phyloP scores from a whole-genome alignment of 768 basidiomycete species.

The Leucogyrophana mollusca region DNA sequence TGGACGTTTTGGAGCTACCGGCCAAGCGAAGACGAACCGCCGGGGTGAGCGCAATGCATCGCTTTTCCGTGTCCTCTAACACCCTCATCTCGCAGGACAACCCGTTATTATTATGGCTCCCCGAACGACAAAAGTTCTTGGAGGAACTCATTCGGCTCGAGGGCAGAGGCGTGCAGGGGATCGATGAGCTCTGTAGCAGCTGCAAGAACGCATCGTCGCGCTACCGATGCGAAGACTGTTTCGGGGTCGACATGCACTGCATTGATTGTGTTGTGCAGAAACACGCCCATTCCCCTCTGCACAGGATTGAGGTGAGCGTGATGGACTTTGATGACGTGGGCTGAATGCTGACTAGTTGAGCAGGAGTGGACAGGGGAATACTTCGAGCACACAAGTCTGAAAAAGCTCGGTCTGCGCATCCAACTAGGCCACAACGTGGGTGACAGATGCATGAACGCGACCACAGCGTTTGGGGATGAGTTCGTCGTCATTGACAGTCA shows the following conservation, averaged over 20 bases:
- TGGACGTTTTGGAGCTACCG: conserved; percentile 25
- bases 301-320: conserved; percentile 11
- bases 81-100: background rate
- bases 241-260: conserved; percentile 7
- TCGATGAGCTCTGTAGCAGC: background rate
- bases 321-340: too few relatives aligned
- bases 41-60: background rate
- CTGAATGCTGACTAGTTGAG: background rate
- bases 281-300: conserved; percentile 13
- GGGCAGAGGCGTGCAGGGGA: background rate
- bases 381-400: conserved; percentile 11
- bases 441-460: conserved; percentile 3
- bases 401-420: conserved; percentile 14
- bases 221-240: conserved; percentile 10
- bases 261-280: background rate
- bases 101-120: background rate
- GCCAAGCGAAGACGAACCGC: background rate
- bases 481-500: conserved; percentile 14
- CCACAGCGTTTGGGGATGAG: background rate
- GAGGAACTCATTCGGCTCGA: conserved; percentile 5
- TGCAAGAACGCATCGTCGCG: background rate
- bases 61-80: too few relatives aligned
- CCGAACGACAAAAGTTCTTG: conserved; percentile 1
- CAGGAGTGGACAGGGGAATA: conserved; percentile 17
- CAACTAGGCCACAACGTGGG: conserved; percentile 19